These are phyloP conservation scores for Solanum pinnatisectum DNA, from an alignment of 257 asterid genomes.

Conservation along the genomic window DNA sequence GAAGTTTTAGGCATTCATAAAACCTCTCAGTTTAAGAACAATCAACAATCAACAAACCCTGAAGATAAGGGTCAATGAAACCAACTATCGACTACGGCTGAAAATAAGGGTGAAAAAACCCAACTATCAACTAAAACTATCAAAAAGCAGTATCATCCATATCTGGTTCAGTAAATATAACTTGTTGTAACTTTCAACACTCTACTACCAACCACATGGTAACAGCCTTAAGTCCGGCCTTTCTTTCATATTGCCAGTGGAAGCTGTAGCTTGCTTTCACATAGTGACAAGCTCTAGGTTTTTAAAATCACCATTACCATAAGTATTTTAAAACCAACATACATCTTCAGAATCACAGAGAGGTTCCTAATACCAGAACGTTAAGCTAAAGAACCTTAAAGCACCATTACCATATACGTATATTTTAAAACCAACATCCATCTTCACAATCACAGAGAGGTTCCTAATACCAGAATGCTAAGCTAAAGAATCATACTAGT, in stretches of 20 bases:
- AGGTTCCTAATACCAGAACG: neutral
- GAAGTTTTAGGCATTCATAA: neutral
- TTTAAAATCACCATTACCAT: neutral
- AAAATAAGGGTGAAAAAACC: neutral
- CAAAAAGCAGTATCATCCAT: neutral
- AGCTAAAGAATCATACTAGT: neutral
- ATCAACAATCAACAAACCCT: neutral
- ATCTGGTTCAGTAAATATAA: slow-evolving; percentile 65
- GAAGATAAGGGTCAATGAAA: neutral
- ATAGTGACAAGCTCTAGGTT: neutral
- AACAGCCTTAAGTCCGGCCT: slow-evolving; percentile 91
- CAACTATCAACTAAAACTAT: neutral
- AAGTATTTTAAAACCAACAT: neutral
- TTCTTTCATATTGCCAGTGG: slow-evolving; percentile 68
- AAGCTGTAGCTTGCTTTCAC: neutral
- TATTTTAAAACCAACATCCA: neutral
- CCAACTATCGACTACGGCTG: neutral
- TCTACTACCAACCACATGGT: slow-evolving; percentile 72
- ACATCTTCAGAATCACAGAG: neutral
- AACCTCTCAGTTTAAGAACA: neutral
- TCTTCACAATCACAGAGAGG: slow-evolving; percentile 1
- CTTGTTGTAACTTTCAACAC: slow-evolving; percentile 43
- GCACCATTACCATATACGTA: neutral
- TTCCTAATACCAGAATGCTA: neutral
- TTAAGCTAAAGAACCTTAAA: neutral